phyloP scores from a whole-genome alignment of 805 yeast genomes.

The Cyberlindnera petersonii region DNA sequence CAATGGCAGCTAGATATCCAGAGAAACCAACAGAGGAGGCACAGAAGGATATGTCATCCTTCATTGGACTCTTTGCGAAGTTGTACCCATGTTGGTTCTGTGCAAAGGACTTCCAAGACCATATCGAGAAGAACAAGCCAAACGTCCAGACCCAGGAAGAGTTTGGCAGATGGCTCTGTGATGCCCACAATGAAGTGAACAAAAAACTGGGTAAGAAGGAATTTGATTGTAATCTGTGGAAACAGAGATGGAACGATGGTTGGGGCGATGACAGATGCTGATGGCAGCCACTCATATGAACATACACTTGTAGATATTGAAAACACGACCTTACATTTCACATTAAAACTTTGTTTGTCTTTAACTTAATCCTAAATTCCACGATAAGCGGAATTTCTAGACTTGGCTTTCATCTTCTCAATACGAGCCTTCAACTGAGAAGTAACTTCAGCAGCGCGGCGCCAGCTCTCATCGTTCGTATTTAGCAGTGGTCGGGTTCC shows the following conservation, averaged over 20 bases:
- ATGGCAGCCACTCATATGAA: background rate
- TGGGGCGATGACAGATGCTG: conserved; percentile 50
- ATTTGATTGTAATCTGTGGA: conserved; percentile 89
- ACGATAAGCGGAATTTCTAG: background rate
- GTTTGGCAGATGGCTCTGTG: conserved; percentile 88
- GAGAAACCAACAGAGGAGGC: conserved; percentile 55
- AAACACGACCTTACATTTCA: too few relatives aligned
- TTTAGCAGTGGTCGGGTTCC: conserved; percentile 15
- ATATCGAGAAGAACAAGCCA: conserved; percentile 49
- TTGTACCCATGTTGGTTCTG: conserved; percentile 94
- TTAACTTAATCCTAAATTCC: too few relatives aligned
- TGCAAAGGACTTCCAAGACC: conserved; percentile 75
- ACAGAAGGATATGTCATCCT: conserved; percentile 68
- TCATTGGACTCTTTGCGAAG: conserved; percentile 65
- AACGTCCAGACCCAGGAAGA: conserved; percentile 64
- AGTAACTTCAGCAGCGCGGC: conserved; percentile 86
- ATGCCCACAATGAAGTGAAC: conserved; percentile 94
- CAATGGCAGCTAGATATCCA: conserved; percentile 89
- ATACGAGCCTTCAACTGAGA: conserved; percentile 72
- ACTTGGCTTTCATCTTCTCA: conserved; percentile 3
- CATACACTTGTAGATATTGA: conserved; percentile 1
- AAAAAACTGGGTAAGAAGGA: conserved; percentile 76
- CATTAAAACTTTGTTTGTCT: too few relatives aligned
- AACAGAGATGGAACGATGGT: conserved; percentile 91
- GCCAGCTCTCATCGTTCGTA: conserved; percentile 73